Evolutionary conservation across 1,284 basidiomycete genomes (phyloP), one percentile per base, ranked within the genome.

Genomic region (Porphyrellus sp.): DNA sequence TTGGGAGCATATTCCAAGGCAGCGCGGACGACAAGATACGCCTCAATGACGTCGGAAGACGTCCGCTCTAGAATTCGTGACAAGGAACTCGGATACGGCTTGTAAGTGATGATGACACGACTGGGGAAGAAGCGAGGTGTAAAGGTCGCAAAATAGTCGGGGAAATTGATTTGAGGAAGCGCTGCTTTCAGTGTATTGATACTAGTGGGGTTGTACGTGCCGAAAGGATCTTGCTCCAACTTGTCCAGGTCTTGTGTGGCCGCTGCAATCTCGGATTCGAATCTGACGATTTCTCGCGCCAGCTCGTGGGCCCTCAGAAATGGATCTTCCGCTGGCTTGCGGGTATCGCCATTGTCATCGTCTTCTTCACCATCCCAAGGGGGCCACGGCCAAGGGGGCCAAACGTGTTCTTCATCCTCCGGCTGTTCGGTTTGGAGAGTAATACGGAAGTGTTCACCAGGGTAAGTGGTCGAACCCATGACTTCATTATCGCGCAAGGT

Each of bases 311-410:
- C 82, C 52, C 77, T 76, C 53, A 80, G 51, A 46, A 69, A 70
- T 2, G 67, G 67, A 54, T 71, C 70, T 1, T 60, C 53, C 11
- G 60, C 52, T 55, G n/a, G 73, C 71, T 40, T 68, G 60, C 73
- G 73, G 63, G 75, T 73, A 12, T 76, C 74, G 23, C 74, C 75
- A 55, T 77, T 74, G 31, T 74, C 74, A 49, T 77, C 78, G 35
- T 80, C 80, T 28, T 78, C 82, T 51, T 85, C 83, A 46, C 72
- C 77, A 53, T 82, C 85, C 78, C 86, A 85, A 20, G 85, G 85
- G 62, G 91, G 91, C 90, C 90, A 93, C 3, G 91, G 91, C 86
- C 88, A 91, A 46, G 88, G 86, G 44, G 89, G 88, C 86, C 85
- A 90, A 25, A 79, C 72, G 51, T 73, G 74, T 31, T 86, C 73